Conservation (phyloP, 129 eudicot species). For the Helichrysum umbraculigerum region DNA sequence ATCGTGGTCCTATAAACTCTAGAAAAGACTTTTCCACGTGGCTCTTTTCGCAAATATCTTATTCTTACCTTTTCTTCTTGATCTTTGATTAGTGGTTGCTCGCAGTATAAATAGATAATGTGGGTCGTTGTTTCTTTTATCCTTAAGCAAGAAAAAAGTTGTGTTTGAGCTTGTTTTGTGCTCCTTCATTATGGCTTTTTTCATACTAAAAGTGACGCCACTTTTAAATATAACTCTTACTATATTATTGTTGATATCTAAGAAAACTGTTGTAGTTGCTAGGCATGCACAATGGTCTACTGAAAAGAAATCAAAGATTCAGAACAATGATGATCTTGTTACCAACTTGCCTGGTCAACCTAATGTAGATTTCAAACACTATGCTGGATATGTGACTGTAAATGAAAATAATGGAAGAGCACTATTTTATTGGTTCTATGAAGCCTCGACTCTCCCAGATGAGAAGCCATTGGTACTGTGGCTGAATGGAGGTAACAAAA, state of each 20-base stretch:
- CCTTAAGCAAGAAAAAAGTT: conserved; percentile 38
- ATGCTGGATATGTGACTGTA: conserved; percentile 84
- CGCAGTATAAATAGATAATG: conserved; percentile 56
- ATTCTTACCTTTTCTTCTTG: conserved; percentile 28
- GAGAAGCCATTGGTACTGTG: conserved; percentile 85
- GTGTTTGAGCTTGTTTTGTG: conserved; percentile 31
- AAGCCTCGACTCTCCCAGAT: conserved; percentile 61
- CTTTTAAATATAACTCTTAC: conserved; percentile 31
- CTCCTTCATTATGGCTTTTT: conserved; percentile 47
- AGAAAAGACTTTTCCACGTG: conserved; percentile 42
- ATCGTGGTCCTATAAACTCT: conserved; percentile 44
- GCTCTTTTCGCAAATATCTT: conserved; percentile 33
- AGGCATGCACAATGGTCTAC: conserved; percentile 48
- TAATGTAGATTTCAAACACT: conserved; percentile 58
- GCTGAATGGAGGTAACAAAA: conserved; percentile 85
- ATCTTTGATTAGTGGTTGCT: conserved; percentile 32
- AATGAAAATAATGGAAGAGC: conserved; percentile 70
- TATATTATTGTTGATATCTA: conserved; percentile 24
- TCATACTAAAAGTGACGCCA: conserved; percentile 34
- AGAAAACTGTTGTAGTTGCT: conserved; percentile 43
- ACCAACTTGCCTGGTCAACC: conserved; percentile 69
- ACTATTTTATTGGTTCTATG: conserved; percentile 88
- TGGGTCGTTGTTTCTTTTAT: conserved; percentile 48
- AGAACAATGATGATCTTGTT: conserved; percentile 57
- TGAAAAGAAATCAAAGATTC: conserved; percentile 37